Evolutionary conservation across 2,329 filamentous ascomycete species (phyloP).

Genomic region (Nemania serpens): DNA sequence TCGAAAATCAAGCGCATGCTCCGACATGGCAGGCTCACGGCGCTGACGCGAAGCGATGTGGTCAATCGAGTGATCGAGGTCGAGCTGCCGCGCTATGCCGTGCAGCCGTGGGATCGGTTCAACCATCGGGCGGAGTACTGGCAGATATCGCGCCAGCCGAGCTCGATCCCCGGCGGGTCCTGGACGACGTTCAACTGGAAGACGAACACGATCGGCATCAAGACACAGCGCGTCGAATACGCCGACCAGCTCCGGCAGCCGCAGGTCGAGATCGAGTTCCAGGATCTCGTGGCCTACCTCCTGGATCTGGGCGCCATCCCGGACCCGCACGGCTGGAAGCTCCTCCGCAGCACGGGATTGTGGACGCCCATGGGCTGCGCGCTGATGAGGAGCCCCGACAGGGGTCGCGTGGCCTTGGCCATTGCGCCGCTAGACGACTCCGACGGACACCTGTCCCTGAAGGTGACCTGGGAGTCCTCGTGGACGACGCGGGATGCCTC

Average conservation of each 20-base stretch:
- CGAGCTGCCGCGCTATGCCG: constrained; percentile 67
- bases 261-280: constrained; percentile 59
- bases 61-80: constrained; percentile 70
- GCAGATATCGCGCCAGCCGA: constrained; percentile 56
- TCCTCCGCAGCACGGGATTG: constrained; percentile 60
- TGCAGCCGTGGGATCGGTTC: constrained; percentile 63
- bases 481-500: constrained; percentile 58
- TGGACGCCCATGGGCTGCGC: constrained; percentile 65
- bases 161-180: constrained; percentile 61
- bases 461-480: constrained; percentile 58
- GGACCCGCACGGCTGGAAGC: constrained; percentile 61
- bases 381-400: constrained; percentile 58
- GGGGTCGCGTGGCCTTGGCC: constrained; percentile 54
- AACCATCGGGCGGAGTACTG: constrained; percentile 61
- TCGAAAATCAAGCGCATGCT: constrained; percentile 65
- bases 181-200: constrained; percentile 72
- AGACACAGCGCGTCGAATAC: constrained; percentile 67
- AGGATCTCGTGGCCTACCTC: constrained; percentile 64
- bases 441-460: constrained; percentile 63
- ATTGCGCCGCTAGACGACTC: constrained; percentile 63
- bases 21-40: constrained; percentile 59
- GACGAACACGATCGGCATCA: constrained; percentile 64
- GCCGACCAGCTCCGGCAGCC: constrained; percentile 59
- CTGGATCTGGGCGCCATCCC: constrained; percentile 67
- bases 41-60: constrained; percentile 65